Conservation (phyloP, 257 asterid species). For the Ilex asprella region DNA sequence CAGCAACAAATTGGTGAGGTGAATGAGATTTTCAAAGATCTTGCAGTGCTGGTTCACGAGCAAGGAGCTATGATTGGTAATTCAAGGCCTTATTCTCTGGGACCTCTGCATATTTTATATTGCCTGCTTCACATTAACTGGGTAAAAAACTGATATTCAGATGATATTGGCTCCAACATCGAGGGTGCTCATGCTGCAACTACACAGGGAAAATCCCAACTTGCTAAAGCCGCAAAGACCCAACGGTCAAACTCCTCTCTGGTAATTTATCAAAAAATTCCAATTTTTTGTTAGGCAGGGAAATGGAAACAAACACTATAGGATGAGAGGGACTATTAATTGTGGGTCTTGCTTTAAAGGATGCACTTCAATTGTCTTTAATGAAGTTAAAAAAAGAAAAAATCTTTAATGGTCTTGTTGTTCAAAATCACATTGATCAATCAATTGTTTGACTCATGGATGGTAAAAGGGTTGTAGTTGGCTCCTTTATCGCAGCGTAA, state of each 20-base stretch:
- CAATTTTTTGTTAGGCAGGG: background rate
- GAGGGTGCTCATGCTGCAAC: constrained; percentile 89
- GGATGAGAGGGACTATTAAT: no score
- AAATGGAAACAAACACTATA: no score
- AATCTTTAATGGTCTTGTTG: no score
- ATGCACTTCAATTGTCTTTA: no score
- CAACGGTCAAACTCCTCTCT: constrained; percentile 87
- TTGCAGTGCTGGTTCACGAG: constrained; percentile 80
- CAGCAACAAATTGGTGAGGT: constrained; percentile 96
- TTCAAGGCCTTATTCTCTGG: constrained; percentile 6
- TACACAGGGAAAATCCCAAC: constrained; percentile 72
- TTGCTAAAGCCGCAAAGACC: constrained; percentile 80
- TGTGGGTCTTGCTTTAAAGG: no score
- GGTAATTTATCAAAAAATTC: constrained; percentile 38
- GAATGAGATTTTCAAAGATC: constrained; percentile 90
- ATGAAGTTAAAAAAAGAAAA: no score
- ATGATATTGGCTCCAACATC: constrained; percentile 74
- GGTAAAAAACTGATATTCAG: constrained; percentile 20
- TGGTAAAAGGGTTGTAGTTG: no score
- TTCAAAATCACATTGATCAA: no score
- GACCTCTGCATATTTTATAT: background rate
- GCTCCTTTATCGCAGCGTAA: no score
- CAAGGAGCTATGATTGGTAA: constrained; percentile 94
- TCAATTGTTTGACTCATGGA: no score
- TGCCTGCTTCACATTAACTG: constrained; percentile 9